phyloP scores from a whole-genome alignment of 1,284 basidiomycete genomes.

The Sphagnurus paluster region DNA sequence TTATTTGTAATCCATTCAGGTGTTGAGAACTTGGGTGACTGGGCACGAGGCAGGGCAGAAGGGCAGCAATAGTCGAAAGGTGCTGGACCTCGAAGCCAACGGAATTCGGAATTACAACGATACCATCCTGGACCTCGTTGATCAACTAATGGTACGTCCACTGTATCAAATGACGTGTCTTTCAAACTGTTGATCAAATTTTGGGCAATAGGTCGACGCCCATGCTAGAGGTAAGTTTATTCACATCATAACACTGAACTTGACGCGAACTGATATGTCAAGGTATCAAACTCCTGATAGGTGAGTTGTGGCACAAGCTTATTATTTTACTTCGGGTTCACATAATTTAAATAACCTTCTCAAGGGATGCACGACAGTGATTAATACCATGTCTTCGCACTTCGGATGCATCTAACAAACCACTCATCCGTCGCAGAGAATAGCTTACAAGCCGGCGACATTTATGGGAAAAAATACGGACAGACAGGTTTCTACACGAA shows the following conservation, averaged over 20 bases:
- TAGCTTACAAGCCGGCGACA: no score
- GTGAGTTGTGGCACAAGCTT: neutral
- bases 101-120: conserved; percentile 26
- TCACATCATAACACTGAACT: no score
- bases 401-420: no score
- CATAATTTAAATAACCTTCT: neutral
- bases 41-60: conserved; percentile 24
- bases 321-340: neutral
- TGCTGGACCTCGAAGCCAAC: conserved; percentile 24
- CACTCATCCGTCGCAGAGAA: no score
- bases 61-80: conserved; percentile 19
- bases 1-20: conserved; percentile 10
- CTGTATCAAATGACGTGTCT: no score
- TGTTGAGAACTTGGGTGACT: conserved; percentile 27
- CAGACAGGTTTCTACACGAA: no score
- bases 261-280: no score
- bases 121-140: conserved; percentile 24
- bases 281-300: conserved; percentile 25
- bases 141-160: conserved; percentile 26
- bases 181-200: no score
- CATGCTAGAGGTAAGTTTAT: conserved; percentile 7
- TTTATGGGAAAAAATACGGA: no score
- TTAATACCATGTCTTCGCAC: no score
- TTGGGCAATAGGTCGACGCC: conserved; percentile 7
- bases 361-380: no score